A percentile compares a stretch with the other conserved stretches of the same genome.
phyloP scores from a whole-genome alignment of 352 stramenopile genomes.

The Phytophthora rubi region DNA sequence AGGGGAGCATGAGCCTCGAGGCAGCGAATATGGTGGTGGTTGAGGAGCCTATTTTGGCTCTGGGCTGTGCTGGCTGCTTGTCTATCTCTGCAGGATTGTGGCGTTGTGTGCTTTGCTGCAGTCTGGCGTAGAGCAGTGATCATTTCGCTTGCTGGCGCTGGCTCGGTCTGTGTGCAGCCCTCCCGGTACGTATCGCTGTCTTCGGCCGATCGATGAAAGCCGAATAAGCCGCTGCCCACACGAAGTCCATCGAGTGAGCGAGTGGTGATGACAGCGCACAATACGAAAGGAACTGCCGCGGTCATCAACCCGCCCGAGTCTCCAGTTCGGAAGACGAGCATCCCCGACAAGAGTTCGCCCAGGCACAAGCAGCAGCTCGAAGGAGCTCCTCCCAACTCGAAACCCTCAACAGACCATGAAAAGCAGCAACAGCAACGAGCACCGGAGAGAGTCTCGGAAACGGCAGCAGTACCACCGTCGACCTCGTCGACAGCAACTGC shows the following conservation, averaged over 20 bases:
- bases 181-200: slow-evolving; percentile 15
- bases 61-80: slow-evolving; percentile 7
- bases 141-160: slow-evolving; percentile 22
- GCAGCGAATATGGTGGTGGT: slow-evolving; percentile 23
- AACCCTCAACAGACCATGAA: slow-evolving; percentile 7
- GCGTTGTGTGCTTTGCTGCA: slow-evolving; percentile 25
- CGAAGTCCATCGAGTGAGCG: neutral
- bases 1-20: neutral
- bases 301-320: slow-evolving; percentile 33
- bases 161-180: slow-evolving; percentile 3
- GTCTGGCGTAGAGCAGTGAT: slow-evolving; percentile 27
- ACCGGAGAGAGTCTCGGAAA: slow-evolving; percentile 24
- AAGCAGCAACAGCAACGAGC: slow-evolving; percentile 31
- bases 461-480: neutral
- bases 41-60: slow-evolving; percentile 26
- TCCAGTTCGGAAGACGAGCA: slow-evolving; percentile 20
- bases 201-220: slow-evolving; percentile 23
- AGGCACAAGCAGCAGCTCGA: slow-evolving; percentile 28
- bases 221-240: slow-evolving; percentile 14
- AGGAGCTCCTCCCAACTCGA: slow-evolving; percentile 7
- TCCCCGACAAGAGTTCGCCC: slow-evolving; percentile 31
- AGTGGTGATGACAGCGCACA: slow-evolving; percentile 37
- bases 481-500: slow-evolving; percentile 1
- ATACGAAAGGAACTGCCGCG: slow-evolving; percentile 29
- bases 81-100: slow-evolving; percentile 25